Conservation (phyloP, 73 alveolate genomes). For the Tetrahymena thermophila region DNA sequence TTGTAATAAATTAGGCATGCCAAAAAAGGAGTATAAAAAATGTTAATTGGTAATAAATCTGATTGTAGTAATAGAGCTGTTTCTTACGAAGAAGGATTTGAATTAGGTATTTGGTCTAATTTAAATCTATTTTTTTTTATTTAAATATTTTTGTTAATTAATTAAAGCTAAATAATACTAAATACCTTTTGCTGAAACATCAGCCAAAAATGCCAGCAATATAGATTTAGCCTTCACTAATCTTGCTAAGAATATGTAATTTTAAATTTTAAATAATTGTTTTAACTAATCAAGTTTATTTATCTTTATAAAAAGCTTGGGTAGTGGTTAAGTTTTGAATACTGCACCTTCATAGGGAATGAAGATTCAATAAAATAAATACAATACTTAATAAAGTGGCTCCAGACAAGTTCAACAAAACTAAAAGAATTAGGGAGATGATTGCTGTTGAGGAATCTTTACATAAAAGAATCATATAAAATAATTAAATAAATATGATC, state of each 20-base stretch:
- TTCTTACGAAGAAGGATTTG: constrained; percentile 70
- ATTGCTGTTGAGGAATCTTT: background rate
- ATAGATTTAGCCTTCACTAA: constrained; percentile 28
- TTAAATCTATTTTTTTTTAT: background rate
- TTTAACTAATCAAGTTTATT: background rate
- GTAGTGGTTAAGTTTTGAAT: background rate
- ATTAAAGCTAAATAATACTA: constrained; percentile 11
- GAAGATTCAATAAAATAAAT: background rate
- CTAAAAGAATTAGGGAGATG: background rate
- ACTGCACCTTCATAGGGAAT: background rate
- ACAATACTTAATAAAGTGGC: background rate
- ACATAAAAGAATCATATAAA: background rate
- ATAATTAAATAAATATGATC: background rate
- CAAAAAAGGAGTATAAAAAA: constrained; percentile 60
- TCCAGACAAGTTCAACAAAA: background rate
- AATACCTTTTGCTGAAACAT: constrained; percentile 32
- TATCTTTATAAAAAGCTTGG: background rate
- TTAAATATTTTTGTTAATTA: background rate
- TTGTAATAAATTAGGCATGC: constrained; percentile 12
- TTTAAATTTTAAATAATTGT: background rate
- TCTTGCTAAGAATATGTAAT: constrained; percentile 35
- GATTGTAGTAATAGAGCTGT: constrained; percentile 77
- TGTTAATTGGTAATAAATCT: constrained; percentile 85
- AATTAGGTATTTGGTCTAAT: constrained; percentile 3
- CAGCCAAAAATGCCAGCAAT: constrained; percentile 37